Evolutionary conservation across 2,329 filamentous ascomycete species (phyloP), one percentile per base, ranked within the genome.

Genomic region (Elsinoe perseae): DNA sequence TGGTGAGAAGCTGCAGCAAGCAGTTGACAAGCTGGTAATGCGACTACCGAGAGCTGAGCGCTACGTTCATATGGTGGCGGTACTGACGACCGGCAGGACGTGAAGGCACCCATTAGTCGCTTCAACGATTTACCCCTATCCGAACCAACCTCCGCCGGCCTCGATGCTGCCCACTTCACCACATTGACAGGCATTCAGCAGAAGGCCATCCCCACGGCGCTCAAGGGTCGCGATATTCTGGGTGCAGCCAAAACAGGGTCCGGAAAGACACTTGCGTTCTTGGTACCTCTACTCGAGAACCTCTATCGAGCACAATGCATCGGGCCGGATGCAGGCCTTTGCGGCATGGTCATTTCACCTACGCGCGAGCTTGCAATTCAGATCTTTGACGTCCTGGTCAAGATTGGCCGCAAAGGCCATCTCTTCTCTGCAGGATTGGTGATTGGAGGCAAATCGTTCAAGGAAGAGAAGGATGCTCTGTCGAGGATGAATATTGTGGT

Each of bases 401-500:
- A 95, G 70, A 82, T 98, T 57, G 93, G 93, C 43, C 82, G 88
- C 57, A 84, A 92, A 61, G 76, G 76, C 57, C 92, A 98, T 70
- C 79, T 82, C 59, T 96, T 97, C 69, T 95, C 92, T 0, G 93
- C 93, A 0, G 93, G 93, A 0, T 73, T 97, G 64, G 83, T 98
- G 8, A 97, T 97, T 64, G 93, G 93, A 38, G 93, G 93, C 38
- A 95, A 95, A 77, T 91, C 81, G 68, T 68, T 96, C 64, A 85
- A 87, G 66, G 91, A 96, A 66, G 85, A 98, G 73, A 84, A 88
- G 21, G 88, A 95, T 64, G 81, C 91, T 30, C 69, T 98, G 59
- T 82, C 83, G 2, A 82, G 89, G 61, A 97, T 98, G 92, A 98
- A 97, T 68, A 97, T 98, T 48, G 74, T 98, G 23, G 89, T 98